Evolutionary conservation across 2,329 filamentous ascomycete genomes (phyloP), one percentile per base, ranked within the genome.

Genomic region (Alternaria novae-zelandiae): DNA sequence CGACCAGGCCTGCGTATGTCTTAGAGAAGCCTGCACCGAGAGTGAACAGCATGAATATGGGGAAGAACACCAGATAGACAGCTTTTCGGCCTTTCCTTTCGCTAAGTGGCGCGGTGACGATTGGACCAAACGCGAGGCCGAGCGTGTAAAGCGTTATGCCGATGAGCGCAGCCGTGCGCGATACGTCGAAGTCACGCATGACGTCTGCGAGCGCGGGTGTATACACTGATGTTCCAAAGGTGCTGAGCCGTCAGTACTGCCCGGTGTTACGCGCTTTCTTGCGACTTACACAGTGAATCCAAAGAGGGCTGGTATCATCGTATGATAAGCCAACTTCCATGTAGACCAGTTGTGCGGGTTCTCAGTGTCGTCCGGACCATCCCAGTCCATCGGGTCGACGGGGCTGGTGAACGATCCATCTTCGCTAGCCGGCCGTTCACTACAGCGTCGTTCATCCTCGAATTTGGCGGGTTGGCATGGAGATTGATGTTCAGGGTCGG

Each of bases 121-220:
- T 78, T 7, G 89, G 89, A 0, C 88, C 89, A 15, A 89, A 80
- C 4, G 81, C 87, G 0, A 91, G 82, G 0, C 88, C 88, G 10
- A 90, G 77, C 6, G 88, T 84, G 73, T 89, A 91, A 6, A 89
- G 74, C 0, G 88, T 85, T 1, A 91, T 75, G 0, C 86, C 86
- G 0, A 90, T 77, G n/a, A 91, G 79, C 0, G 88, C 86, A 8
- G 83, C 82, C 1, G 86, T 89, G 53, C 82, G 82, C 13, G 82
- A 83, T 12, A 89, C 82, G 47, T 82, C 67, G 73, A 91, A 91
- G 7, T 86, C 81, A 0, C 71, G 44, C 78, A 84, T 84, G 6
- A 90, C 72, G 4, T 85, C 78, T 3, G 67, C 50, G 21, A 82
- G 72, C 5, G 83, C 83, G 0, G 86, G 81, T 28, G 84, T 86